phyloP scores from a whole-genome alignment of 2,329 filamentous ascomycete species.

The Thermomyces lanuginosus region DNA sequence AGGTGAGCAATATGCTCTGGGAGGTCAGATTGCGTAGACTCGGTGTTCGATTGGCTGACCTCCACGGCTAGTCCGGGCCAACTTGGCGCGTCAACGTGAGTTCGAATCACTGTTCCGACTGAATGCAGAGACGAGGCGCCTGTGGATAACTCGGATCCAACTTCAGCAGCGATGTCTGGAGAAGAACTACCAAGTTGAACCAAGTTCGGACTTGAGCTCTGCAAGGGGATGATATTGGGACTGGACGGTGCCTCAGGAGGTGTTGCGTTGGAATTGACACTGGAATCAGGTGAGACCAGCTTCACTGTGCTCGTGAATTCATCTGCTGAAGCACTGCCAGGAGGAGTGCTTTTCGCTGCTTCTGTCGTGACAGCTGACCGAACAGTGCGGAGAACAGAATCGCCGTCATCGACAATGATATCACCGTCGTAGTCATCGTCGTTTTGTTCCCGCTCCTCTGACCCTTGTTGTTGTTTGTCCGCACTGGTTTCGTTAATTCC shows the following conservation, averaged over 20 bases:
- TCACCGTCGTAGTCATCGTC: conserved; percentile 16
- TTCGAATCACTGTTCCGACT: conserved; percentile 24
- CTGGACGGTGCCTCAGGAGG: conserved; percentile 23
- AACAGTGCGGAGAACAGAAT: conserved; percentile 15
- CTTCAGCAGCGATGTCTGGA: conserved; percentile 17
- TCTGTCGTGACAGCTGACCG: conserved; percentile 25
- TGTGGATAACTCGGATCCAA: conserved; percentile 21
- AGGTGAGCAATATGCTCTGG: conserved; percentile 18
- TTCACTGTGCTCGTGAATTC: conserved; percentile 3
- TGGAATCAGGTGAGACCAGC: too few relatives aligned
- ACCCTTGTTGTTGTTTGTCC: conserved; percentile 7
- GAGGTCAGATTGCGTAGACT: conserved; percentile 26
- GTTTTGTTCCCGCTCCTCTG: conserved; percentile 3
- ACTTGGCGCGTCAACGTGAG: conserved; percentile 13
- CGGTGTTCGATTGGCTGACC: conserved; percentile 17
- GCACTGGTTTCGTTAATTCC: conserved; percentile 1
- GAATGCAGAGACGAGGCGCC: conserved; percentile 22
- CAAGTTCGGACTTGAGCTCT: conserved; percentile 25
- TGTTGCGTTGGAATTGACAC: conserved; percentile 27
- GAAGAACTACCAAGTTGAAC: conserved; percentile 15
- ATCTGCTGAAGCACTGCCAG: conserved; percentile 3
- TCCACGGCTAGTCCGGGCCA: conserved; percentile 21
- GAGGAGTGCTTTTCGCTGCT: conserved; percentile 16
- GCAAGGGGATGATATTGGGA: conserved; percentile 23
- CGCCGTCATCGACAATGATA: too few relatives aligned